Conservation (phyloP, 208 protist genomes). For the Trypanosoma scelopori region DNA sequence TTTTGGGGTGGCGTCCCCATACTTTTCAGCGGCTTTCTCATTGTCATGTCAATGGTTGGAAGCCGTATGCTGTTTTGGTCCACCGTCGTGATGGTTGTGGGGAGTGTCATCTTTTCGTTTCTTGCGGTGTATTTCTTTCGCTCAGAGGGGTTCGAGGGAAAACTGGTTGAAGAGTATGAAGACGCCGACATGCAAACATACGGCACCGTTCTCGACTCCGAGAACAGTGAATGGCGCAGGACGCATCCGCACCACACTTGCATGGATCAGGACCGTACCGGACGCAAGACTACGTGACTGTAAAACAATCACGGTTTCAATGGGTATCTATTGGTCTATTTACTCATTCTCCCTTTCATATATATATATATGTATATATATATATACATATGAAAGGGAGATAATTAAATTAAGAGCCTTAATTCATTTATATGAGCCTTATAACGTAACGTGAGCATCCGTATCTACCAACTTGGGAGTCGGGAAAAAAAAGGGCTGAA, state of each 20-base stretch:
- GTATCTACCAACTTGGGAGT: neutral
- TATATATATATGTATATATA: too few relatives aligned
- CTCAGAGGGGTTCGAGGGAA: slow-evolving; percentile 76
- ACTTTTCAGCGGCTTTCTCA: slow-evolving; percentile 66
- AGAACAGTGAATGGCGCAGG: slow-evolving; percentile 70
- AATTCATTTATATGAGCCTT: too few relatives aligned
- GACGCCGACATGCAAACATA: slow-evolving; percentile 83
- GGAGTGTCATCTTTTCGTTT: slow-evolving; percentile 61
- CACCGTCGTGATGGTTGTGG: slow-evolving; percentile 55
- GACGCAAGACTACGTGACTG: neutral
- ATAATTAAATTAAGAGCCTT: too few relatives aligned
- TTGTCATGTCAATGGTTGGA: slow-evolving; percentile 65
- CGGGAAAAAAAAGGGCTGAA: too few relatives aligned
- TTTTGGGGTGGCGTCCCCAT: slow-evolving; percentile 73
- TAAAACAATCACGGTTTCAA: neutral
- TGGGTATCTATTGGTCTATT: too few relatives aligned
- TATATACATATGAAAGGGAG: too few relatives aligned
- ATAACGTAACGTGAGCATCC: neutral
- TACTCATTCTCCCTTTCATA: too few relatives aligned
- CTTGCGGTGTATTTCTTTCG: slow-evolving; percentile 62
- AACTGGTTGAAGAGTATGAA: slow-evolving; percentile 83
- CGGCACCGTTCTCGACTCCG: slow-evolving; percentile 72
- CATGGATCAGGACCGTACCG: slow-evolving; percentile 31
- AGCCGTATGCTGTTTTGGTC: slow-evolving; percentile 49
- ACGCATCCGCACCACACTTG: slow-evolving; percentile 55